Base-by-base conservation (phyloP, 805 yeast genomes). In the Candida lessepsii region DNA sequence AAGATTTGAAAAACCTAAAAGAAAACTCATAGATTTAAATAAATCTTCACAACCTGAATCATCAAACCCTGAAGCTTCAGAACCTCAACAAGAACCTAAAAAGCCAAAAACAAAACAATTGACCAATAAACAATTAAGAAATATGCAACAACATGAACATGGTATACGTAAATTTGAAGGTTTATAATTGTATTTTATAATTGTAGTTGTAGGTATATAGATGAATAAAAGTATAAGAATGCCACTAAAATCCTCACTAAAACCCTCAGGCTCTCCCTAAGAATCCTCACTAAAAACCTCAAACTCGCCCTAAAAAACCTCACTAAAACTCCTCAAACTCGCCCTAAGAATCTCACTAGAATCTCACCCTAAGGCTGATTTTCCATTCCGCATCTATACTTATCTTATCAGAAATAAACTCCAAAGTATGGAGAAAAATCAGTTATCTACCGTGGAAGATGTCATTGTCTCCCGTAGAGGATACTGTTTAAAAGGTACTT, bases 111-210 rank as follows among this genome's bases (percentile, higher is more conserved):
- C 55, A 28, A 56, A 52, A 46, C 51, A 50, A 48, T 42, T 70
- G 37, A 53, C 69, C 3, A 60, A 73, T 11, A 75, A 75, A 45
- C 80, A 75, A 46, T 48, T 74, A 30, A 60, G 64, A 32, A 76
- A 75, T 39, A 46, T 65, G 42, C 80, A 73, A 33, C 68, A 68
- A 23, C 78, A 75, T 39, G 81, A 76, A 41, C 86, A 80, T 47
- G 87, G 87, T 0, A 81, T 83, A 38, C 66, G 73, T 29, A 76
- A 65, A 49, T 83, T 83, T 52, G 88, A 81, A 7, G 89, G 73
- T 42, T 59, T 81, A 37, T 80, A 55, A 42, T 13, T 7, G 14
- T 13, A 28, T 6, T n/a, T 25, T 25, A 5, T 25, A 25, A 25
- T 4, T 29, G 8, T 9, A 29, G 11, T 29, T 17, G 32, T 16